Evolutionary conservation across 306 rosid genomes (phyloP).

Genomic region (Citrullus colocynthis): DNA sequence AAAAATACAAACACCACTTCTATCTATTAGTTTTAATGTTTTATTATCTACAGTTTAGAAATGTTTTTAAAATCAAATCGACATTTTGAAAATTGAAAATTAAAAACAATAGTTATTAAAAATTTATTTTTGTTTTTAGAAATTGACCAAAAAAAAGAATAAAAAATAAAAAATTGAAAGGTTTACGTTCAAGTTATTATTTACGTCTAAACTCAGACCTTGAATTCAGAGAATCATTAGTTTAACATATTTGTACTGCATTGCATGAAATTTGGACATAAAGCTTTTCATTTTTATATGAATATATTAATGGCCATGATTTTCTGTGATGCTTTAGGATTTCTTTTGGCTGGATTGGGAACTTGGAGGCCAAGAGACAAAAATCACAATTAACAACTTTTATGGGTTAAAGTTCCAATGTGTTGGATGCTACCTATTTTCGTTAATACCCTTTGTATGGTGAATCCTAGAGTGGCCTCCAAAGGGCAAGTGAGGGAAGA

Average conservation of each 20-base stretch:
- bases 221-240: neutral
- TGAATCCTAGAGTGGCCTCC: neutral
- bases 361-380: slow-evolving; percentile 12
- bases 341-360: neutral
- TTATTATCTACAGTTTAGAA: too few relatives aligned
- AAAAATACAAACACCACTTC: too few relatives aligned
- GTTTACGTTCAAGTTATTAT: neutral
- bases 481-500: neutral
- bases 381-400: neutral
- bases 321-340: slow-evolving; percentile 14
- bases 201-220: neutral
- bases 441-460: neutral
- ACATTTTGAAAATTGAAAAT: too few relatives aligned
- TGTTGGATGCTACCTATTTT: neutral
- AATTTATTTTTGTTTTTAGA: too few relatives aligned
- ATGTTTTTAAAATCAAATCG: too few relatives aligned
- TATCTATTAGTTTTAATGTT: too few relatives aligned
- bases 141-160: too few relatives aligned
- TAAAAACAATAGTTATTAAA: too few relatives aligned
- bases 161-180: too few relatives aligned
- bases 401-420: slow-evolving; percentile 15
- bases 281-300: neutral
- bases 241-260: neutral
- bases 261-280: neutral
- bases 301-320: slow-evolving; percentile 1